phyloP scores from a whole-genome alignment of 176 grass and related monocot genomes.

The Aegilops tauschii region DNA sequence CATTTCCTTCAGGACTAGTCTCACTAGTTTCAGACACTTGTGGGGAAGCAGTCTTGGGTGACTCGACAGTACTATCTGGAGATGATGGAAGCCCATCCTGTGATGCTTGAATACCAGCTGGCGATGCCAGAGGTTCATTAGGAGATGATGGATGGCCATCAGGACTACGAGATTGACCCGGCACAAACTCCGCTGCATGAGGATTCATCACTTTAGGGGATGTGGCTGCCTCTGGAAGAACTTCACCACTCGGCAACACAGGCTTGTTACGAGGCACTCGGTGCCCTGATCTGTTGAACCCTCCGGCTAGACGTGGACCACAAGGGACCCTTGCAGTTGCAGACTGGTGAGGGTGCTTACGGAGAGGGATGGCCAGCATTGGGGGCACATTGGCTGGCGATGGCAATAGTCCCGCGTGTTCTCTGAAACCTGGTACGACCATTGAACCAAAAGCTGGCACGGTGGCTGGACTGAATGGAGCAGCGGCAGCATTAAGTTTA shows the following conservation, averaged over 20 bases:
- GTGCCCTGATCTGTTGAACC: constrained; percentile 84
- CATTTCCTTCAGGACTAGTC: constrained; percentile 54
- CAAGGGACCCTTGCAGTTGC: constrained; percentile 95
- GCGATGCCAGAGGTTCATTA: constrained; percentile 46
- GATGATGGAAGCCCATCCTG: constrained; percentile 44
- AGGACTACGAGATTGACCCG: constrained; percentile 62
- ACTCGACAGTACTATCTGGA: constrained; percentile 48
- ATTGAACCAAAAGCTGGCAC: constrained; percentile 88
- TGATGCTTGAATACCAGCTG: constrained; percentile 39
- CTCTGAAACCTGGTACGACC: constrained; percentile 76
- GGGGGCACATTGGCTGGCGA: constrained; percentile 76
- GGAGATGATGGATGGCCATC: constrained; percentile 62
- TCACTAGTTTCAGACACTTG: constrained; percentile 51
- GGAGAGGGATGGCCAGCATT: constrained; percentile 75
- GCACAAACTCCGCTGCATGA: constrained; percentile 82
- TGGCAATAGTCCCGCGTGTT: constrained; percentile 89
- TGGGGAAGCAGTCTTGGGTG: constrained; percentile 56
- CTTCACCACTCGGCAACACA: constrained; percentile 67
- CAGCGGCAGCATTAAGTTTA: constrained; percentile 85
- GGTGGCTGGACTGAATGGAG: constrained; percentile 88
- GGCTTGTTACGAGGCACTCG: constrained; percentile 69
- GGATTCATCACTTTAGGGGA: constrained; percentile 86
- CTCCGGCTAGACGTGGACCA: constrained; percentile 86
- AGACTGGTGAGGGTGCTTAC: constrained; percentile 95
- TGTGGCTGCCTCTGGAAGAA: constrained; percentile 50